Percentiles rank a stretch among this genome's conserved stretches.
These are phyloP conservation scores for Talaromyces sp. DNA, from an alignment of 2,329 filamentous ascomycete species.

Conservation along the genomic window DNA sequence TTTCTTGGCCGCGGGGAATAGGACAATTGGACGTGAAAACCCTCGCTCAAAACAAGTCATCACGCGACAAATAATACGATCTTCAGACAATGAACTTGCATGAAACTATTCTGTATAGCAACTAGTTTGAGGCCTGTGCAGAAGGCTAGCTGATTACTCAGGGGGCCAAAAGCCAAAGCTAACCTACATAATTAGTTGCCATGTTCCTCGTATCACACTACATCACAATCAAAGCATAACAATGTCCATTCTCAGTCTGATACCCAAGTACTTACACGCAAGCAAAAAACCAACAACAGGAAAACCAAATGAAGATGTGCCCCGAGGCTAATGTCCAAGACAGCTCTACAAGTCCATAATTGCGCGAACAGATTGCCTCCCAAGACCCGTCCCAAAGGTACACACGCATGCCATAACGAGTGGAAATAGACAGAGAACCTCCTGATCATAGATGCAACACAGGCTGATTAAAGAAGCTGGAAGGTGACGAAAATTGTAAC, in stretches of 20 bases:
- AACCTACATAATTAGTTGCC: background rate
- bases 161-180: slow-evolving; percentile 2
- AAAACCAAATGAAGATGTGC: background rate
- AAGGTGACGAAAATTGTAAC: background rate
- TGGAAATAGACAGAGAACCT: slow-evolving; percentile 12
- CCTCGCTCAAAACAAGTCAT: background rate
- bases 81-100: background rate
- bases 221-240: background rate
- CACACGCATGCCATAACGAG: slow-evolving; percentile 3
- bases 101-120: slow-evolving; percentile 4
- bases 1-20: slow-evolving; percentile 4
- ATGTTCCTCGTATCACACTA: background rate
- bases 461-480: background rate
- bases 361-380: slow-evolving; percentile 11
- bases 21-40: background rate
- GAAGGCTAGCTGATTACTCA: background rate
- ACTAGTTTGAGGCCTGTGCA: background rate
- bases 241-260: slow-evolving; percentile 11
- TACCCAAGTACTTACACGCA: slow-evolving; percentile 6
- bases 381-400: background rate
- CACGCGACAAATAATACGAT: background rate
- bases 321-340: slow-evolving; percentile 7
- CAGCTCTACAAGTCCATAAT: slow-evolving; percentile 3
- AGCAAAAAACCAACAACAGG: background rate
- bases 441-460: slow-evolving; percentile 5